Percentiles rank a stretch among this genome's conserved stretches.
phyloP scores from a whole-genome alignment of 2,329 filamentous ascomycete species.

The Xylaria sp. region DNA sequence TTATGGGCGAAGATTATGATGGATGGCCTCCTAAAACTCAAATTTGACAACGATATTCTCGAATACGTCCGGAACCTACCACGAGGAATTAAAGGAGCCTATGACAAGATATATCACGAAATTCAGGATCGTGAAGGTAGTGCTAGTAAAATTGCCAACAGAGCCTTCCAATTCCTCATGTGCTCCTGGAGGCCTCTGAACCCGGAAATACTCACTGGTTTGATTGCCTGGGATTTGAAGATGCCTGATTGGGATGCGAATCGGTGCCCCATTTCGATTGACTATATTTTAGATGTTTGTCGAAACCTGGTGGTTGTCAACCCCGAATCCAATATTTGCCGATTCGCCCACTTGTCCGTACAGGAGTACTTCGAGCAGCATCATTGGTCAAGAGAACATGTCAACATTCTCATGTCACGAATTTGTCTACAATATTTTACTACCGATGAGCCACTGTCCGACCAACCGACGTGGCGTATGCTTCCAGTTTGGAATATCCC shows the following conservation, averaged over 20 bases:
- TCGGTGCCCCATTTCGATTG: constrained; percentile 1
- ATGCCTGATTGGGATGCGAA: constrained; percentile 3
- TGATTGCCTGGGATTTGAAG: constrained; percentile 14
- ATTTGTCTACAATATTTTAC: constrained; percentile 9
- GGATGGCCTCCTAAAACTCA: constrained; percentile 18
- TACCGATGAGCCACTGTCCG: neutral
- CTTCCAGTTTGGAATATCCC: neutral
- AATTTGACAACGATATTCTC: constrained; percentile 14
- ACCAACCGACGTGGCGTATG: neutral
- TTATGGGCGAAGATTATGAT: constrained; percentile 23
- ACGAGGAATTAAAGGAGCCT: constrained; percentile 16
- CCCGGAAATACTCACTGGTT: constrained; percentile 19
- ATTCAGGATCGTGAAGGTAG: constrained; percentile 3
- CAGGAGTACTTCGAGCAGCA: constrained; percentile 25
- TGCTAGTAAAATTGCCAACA: constrained; percentile 2
- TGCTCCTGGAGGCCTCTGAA: constrained; percentile 14
- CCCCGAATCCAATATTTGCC: constrained; percentile 1
- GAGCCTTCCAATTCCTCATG: constrained; percentile 26
- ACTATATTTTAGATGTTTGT: constrained; percentile 16
- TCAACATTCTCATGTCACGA: constrained; percentile 6
- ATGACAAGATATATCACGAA: constrained; percentile 14
- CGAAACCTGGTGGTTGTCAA: constrained; percentile 19
- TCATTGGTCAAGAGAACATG: constrained; percentile 12
- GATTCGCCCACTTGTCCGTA: constrained; percentile 25
- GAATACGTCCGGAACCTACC: constrained; percentile 23